Evolutionary conservation across 2,329 filamentous ascomycete genomes (phyloP).

Genomic region (Alternaria atra): DNA sequence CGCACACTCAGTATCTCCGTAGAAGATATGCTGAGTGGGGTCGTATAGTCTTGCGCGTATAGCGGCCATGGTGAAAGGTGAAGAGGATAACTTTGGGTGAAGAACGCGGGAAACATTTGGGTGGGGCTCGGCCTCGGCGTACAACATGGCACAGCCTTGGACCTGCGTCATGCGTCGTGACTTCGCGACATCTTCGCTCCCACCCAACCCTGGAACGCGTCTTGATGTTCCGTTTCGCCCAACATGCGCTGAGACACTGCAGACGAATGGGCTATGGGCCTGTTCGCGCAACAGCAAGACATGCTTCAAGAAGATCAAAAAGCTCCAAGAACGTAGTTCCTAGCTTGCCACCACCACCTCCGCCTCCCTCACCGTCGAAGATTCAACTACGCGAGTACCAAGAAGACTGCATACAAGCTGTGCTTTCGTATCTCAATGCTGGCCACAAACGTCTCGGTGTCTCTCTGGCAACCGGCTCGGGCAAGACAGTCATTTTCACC

Average conservation of each 20-base stretch:
- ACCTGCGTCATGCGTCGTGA: conserved; percentile 30
- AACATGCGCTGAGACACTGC: conserved; percentile 42
- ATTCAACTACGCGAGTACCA: conserved; percentile 83
- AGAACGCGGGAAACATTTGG: conserved; percentile 8
- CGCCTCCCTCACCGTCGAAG: conserved; percentile 32
- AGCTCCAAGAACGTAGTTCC: not conserved
- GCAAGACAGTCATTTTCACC: conserved; percentile 97
- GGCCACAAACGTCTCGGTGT: conserved; percentile 84
- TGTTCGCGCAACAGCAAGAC: conserved; percentile 18
- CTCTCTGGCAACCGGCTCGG: conserved; percentile 86
- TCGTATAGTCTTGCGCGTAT: not conserved
- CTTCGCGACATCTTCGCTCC: conserved; percentile 33
- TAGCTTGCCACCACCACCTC: conserved; percentile 14
- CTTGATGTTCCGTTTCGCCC: conserved; percentile 43
- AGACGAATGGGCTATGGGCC: conserved; percentile 21
- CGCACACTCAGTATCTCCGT: not conserved
- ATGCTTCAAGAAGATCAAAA: conserved; percentile 26
- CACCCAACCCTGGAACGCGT: conserved; percentile 16
- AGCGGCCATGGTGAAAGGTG: conserved; percentile 25
- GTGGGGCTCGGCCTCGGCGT: conserved; percentile 16
- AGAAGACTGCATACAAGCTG: conserved; percentile 87
- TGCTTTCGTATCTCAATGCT: conserved; percentile 71
- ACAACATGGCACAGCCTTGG: not conserved
- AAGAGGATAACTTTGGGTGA: conserved; percentile 6
- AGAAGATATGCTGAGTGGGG: not conserved